Percentiles rank a stretch among this genome's conserved stretches.
Conservation (phyloP, 805 yeast genomes). For the Yarrowia hollandica region DNA sequence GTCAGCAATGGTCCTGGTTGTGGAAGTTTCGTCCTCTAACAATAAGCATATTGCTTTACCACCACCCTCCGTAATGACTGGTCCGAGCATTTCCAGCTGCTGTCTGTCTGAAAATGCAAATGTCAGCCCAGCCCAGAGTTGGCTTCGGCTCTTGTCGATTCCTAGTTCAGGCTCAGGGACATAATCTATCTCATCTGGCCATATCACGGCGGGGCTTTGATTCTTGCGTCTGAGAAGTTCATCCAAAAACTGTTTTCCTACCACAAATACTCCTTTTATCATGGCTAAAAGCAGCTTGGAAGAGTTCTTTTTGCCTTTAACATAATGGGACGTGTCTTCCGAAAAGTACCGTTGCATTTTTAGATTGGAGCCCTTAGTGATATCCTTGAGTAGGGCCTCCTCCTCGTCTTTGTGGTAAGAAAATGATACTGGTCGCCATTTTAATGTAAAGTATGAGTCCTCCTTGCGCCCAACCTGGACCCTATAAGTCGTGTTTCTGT, state of each 20-base stretch:
- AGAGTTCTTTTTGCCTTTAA: slow-evolving; percentile 37
- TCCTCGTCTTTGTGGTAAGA: slow-evolving; percentile 34
- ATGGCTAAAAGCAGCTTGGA: slow-evolving; percentile 42
- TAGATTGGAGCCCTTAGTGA: slow-evolving; percentile 35
- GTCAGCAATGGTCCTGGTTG: not conserved
- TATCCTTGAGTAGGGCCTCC: slow-evolving; percentile 31
- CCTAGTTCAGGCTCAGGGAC: slow-evolving; percentile 32
- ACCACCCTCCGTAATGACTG: slow-evolving; percentile 37
- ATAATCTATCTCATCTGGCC: slow-evolving; percentile 36
- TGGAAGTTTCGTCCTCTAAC: slow-evolving; percentile 8
- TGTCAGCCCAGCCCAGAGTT: slow-evolving; percentile 35
- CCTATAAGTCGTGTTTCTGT: slow-evolving; percentile 18
- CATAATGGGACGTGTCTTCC: slow-evolving; percentile 37
- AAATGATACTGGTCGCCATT: slow-evolving; percentile 37
- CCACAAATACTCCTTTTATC: slow-evolving; percentile 40
- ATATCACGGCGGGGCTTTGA: slow-evolving; percentile 32
- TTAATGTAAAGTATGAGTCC: slow-evolving; percentile 31
- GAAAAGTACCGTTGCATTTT: slow-evolving; percentile 35
- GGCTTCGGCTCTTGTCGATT: slow-evolving; percentile 33
- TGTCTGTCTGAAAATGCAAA: slow-evolving; percentile 38
- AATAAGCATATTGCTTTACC: slow-evolving; percentile 32
- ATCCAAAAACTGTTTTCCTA: slow-evolving; percentile 35
- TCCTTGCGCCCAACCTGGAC: slow-evolving; percentile 35
- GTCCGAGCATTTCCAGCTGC: slow-evolving; percentile 36
- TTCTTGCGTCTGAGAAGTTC: slow-evolving; percentile 32